Evolutionary conservation across 768 basidiomycete genomes (phyloP).

Genomic region (Amanita molliuscula): DNA sequence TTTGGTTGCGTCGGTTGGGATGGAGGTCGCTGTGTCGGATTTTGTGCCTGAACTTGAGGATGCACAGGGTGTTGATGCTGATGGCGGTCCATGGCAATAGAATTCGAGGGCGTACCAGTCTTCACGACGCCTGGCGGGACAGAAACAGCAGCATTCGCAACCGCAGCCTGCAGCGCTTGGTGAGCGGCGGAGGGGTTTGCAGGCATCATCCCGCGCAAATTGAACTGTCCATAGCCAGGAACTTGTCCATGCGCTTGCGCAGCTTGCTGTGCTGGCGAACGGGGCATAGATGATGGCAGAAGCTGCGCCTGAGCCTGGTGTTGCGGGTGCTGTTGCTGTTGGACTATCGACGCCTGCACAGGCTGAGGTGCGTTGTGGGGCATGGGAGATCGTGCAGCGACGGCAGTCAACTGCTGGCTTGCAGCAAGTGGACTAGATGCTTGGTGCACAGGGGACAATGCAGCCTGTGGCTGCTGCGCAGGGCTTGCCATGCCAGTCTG

Average conservation of each 20-base stretch:
- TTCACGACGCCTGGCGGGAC: not conserved
- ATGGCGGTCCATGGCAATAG: not conserved
- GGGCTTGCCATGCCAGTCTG: constrained; percentile 4
- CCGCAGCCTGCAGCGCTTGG: constrained; percentile 2
- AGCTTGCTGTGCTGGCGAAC: constrained; percentile 4
- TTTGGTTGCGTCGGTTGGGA: not conserved
- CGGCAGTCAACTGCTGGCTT: not conserved
- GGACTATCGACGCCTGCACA: not conserved
- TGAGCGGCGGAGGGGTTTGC: constrained; percentile 1
- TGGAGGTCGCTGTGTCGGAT: not conserved
- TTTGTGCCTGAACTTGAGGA: not conserved
- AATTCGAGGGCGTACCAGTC: not conserved
- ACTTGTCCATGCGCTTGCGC: constrained; percentile 1
- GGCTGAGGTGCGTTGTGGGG: not conserved
- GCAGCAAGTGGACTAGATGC: constrained; percentile 1
- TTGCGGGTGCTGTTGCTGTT: not conserved
- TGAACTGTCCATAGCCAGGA: constrained; percentile 2
- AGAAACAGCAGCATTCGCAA: not conserved
- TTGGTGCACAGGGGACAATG: constrained; percentile 2
- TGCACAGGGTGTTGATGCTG: not conserved
- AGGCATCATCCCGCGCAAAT: constrained; percentile 3
- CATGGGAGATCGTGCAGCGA: constrained; percentile 3
- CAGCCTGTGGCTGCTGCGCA: constrained; percentile 1
- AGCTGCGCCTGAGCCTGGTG: not conserved
- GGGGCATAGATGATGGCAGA: not conserved